Evolutionary conservation across 2,329 filamentous ascomycete species (phyloP).

Genomic region (Madurella mycetomatis): DNA sequence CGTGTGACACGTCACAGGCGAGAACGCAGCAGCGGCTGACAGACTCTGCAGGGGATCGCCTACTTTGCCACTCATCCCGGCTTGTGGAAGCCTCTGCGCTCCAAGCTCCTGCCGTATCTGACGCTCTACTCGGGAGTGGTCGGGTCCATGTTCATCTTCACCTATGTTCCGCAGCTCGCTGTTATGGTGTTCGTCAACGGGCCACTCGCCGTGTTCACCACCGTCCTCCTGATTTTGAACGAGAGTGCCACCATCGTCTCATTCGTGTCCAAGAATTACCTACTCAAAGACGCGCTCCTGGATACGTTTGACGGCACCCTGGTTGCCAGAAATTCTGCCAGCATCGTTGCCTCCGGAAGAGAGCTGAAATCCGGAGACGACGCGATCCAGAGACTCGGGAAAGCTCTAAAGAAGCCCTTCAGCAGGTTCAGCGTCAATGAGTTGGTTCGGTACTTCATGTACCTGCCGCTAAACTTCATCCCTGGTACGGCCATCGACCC

Average conservation of each 20-base stretch:
- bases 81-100: slow-evolving; percentile 56
- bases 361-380: slow-evolving; percentile 62
- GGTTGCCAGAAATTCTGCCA: slow-evolving; percentile 45
- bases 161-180: slow-evolving; percentile 80
- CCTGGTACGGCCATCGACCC: slow-evolving; percentile 44
- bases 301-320: slow-evolving; percentile 83
- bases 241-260: slow-evolving; percentile 58
- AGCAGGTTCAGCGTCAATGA: slow-evolving; percentile 55
- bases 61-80: slow-evolving; percentile 54
- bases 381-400: slow-evolving; percentile 54
- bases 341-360: slow-evolving; percentile 69
- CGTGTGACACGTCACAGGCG: neutral
- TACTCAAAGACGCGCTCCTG: slow-evolving; percentile 76
- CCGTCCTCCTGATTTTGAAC: slow-evolving; percentile 62
- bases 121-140: slow-evolving; percentile 69
- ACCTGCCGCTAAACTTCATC: slow-evolving; percentile 88
- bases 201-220: slow-evolving; percentile 70
- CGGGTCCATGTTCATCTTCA: slow-evolving; percentile 77
- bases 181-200: slow-evolving; percentile 81
- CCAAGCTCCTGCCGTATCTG: slow-evolving; percentile 56
- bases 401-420: slow-evolving; percentile 54
- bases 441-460: slow-evolving; percentile 74
- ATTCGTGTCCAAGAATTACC: slow-evolving; percentile 60
- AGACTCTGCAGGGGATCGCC: slow-evolving; percentile 45
- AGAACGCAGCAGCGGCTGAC: neutral